Evolutionary conservation across 768 basidiomycete species (phyloP).

Genomic region (Russula griseocarnosa): DNA sequence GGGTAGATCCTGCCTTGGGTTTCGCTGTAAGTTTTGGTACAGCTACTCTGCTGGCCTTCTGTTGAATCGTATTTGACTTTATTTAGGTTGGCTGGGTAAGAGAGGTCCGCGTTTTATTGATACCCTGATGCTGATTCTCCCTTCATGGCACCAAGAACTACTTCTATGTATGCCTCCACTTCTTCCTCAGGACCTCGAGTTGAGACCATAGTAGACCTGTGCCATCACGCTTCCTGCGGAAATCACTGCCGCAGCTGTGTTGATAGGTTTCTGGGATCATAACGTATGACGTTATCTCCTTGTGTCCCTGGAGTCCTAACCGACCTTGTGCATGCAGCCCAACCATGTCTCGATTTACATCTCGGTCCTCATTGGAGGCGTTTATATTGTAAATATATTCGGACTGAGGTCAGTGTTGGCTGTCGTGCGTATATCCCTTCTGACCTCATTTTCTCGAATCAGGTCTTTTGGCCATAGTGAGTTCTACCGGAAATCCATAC

Average conservation of each 20-base stretch:
- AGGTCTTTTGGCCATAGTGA: constrained; percentile 27
- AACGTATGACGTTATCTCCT: constrained; percentile 12
- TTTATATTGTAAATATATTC: constrained; percentile 20
- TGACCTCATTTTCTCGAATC: neutral
- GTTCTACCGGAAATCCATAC: neutral
- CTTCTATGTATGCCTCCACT: constrained; percentile 20
- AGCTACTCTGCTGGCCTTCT: neutral
- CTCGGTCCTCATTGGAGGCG: constrained; percentile 17
- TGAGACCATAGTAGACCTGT: constrained; percentile 17
- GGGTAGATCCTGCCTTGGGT: constrained; percentile 35
- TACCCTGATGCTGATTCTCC: neutral
- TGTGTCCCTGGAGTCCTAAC: no score
- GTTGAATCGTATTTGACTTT: neutral
- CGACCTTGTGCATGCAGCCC: constrained; percentile 4
- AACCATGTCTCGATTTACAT: constrained; percentile 24
- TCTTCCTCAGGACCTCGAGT: neutral
- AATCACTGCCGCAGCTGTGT: constrained; percentile 24
- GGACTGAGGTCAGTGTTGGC: constrained; percentile 18
- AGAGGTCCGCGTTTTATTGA: neutral
- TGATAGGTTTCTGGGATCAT: constrained; percentile 27
- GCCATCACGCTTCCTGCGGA: constrained; percentile 27
- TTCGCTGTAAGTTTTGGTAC: constrained; percentile 31
- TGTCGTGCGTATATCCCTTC: no score
- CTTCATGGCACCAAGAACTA: constrained; percentile 19
- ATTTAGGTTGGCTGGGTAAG: constrained; percentile 29